phyloP scores from a whole-genome alignment of 2,329 filamentous ascomycete genomes.

The Alternaria angustiovoidea region DNA sequence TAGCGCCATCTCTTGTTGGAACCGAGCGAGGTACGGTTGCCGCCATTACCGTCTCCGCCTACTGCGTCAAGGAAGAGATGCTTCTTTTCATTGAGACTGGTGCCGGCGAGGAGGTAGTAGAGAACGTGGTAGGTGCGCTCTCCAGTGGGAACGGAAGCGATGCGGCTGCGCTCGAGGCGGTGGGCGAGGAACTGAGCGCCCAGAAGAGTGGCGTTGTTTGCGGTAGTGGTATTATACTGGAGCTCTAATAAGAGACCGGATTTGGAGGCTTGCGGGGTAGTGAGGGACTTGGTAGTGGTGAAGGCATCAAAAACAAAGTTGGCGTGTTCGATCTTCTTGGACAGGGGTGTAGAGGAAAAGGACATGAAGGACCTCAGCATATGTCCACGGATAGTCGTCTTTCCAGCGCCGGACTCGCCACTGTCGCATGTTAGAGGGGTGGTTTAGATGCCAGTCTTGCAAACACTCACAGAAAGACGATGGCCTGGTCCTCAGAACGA shows the following conservation, averaged over 20 bases:
- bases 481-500: slow-evolving; percentile 89
- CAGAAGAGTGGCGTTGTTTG: slow-evolving; percentile 84
- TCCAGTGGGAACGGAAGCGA: slow-evolving; percentile 90
- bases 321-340: slow-evolving; percentile 89
- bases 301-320: slow-evolving; percentile 95
- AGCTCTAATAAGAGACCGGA: slow-evolving; percentile 94
- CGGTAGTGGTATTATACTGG: slow-evolving; percentile 91
- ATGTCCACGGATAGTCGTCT: slow-evolving; percentile 92
- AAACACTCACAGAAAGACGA: slow-evolving; percentile 84
- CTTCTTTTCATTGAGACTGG: slow-evolving; percentile 85
- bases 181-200: slow-evolving; percentile 96
- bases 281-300: slow-evolving; percentile 96
- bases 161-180: slow-evolving; percentile 87
- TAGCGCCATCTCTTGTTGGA: slow-evolving; percentile 92
- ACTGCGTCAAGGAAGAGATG: slow-evolving; percentile 74
- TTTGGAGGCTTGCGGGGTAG: slow-evolving; percentile 94
- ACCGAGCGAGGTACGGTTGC: slow-evolving; percentile 63
- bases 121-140: slow-evolving; percentile 96
- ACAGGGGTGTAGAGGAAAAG: slow-evolving; percentile 91
- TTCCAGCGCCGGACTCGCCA: slow-evolving; percentile 94
- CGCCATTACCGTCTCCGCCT: slow-evolving; percentile 58
- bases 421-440: slow-evolving; percentile 56
- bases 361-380: slow-evolving; percentile 84
- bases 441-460: not conserved
- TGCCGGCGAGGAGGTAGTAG: slow-evolving; percentile 94